Conservation (phyloP, 164 flowering plant species). For the Tinospora cordifolia region DNA sequence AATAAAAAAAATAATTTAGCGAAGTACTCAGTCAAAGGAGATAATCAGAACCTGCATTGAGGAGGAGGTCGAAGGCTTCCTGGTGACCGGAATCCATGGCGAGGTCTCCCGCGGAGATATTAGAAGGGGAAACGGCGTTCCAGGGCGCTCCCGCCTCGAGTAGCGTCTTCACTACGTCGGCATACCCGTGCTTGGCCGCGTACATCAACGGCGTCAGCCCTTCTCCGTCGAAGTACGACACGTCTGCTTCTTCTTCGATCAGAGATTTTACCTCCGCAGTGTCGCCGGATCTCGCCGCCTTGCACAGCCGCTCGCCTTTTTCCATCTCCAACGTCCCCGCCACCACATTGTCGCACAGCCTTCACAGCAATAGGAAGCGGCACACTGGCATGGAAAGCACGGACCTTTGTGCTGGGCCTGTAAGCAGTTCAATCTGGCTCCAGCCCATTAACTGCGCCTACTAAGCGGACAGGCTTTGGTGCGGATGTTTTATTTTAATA, state of each 20-base stretch:
- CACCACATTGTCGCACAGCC: too few relatives aligned
- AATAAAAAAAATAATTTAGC: neutral
- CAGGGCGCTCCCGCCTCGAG: conserved; percentile 77
- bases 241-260: conserved; percentile 59
- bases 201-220: conserved; percentile 88
- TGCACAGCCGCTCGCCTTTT: conserved; percentile 44
- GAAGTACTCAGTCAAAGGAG: neutral
- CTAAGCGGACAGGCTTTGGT: too few relatives aligned
- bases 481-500: too few relatives aligned
- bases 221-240: conserved; percentile 57
- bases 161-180: conserved; percentile 37
- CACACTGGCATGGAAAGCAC: too few relatives aligned
- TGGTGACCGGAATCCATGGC: conserved; percentile 86
- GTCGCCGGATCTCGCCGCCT: conserved; percentile 63
- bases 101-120: conserved; percentile 84
- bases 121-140: conserved; percentile 83
- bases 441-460: too few relatives aligned
- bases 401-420: too few relatives aligned
- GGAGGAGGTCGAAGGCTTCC: conserved; percentile 71
- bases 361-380: too few relatives aligned
- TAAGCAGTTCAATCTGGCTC: too few relatives aligned
- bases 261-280: conserved; percentile 28
- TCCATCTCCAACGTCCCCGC: conserved; percentile 7
- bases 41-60: conserved; percentile 59
- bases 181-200: conserved; percentile 74